Base-by-base conservation (phyloP, 495 filamentous ascomycete species). In the Aspergillus taichungensis region DNA sequence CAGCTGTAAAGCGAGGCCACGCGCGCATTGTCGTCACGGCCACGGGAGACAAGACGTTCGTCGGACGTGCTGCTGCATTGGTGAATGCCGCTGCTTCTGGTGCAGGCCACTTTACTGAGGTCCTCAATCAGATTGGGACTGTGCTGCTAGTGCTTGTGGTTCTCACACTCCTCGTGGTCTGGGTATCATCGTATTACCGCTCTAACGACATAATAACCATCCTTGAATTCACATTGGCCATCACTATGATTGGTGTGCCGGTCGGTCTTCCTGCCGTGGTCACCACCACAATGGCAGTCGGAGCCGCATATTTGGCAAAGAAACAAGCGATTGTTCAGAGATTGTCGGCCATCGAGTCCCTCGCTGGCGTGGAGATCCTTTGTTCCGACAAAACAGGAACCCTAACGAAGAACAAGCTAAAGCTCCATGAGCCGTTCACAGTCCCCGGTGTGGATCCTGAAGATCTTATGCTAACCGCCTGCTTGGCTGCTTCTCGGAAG, bases 261-360 rank as follows among this genome's bases (percentile, higher is more conserved):
- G 89, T 95, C 62, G 89, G 89, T 82, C 85, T 95, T 38, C 89
- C 89, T 27, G 88, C 87, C 50, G 89, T 95, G 65, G 88, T 94
- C 56, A 95, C 89, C 52, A 95, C 89, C 45, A 95, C 89, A 60
- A 88, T 95, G 87, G 88, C 89, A 68, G 89, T 95, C 56, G 89
- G 89, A 64, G 89, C 89, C 54, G 82, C 85, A 39, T 91, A 92
- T 61, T 76, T 95, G 47, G 89, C 88, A 52, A 87, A 86, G 67
- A 87, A 87, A 69, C 80, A 88, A 68, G 89, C 89, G 40, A 94
- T 95, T 59, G 88, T 95, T 48, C 89, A 94, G 68, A 94, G 88
- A 73, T 80, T 95, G 29, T 87, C 84, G 27, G 89, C 89, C 40
- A 95, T 95, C 47, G 89, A 95, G 69, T 95, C 89, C 11, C 74